Conservation (phyloP, 2,329 filamentous ascomycete species). For the Claviceps sp. region DNA sequence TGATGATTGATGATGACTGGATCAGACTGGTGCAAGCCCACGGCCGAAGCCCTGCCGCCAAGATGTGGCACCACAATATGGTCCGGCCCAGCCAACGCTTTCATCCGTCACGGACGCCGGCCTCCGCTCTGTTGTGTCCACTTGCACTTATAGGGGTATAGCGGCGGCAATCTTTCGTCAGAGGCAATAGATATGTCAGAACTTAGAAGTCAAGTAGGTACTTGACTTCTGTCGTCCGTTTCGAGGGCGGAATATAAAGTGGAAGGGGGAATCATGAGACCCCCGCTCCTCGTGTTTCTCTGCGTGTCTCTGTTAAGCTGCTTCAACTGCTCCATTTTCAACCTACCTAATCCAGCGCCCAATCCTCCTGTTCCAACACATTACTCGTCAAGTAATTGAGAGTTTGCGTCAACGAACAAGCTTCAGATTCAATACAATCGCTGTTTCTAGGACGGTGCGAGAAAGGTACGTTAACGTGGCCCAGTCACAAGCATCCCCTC, state of each 20-base stretch:
- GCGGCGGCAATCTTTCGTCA: constrained; percentile 14
- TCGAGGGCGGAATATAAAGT: constrained; percentile 5
- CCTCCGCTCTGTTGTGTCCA: constrained; percentile 23
- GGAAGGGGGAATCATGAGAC: constrained; percentile 1
- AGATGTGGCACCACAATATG: constrained; percentile 7
- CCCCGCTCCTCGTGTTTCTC: not conserved
- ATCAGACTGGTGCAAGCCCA: not conserved
- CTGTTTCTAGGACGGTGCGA: not conserved
- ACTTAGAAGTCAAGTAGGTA: no score
- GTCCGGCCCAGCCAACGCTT: constrained; percentile 7
- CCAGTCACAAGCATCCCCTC: not conserved
- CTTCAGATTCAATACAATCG: not conserved
- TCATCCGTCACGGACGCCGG: constrained; percentile 1
- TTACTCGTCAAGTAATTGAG: not conserved
- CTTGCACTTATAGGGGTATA: constrained; percentile 49
- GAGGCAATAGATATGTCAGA: not conserved
- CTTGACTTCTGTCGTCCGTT: constrained; percentile 2
- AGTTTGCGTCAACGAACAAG: no score
- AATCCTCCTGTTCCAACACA: not conserved
- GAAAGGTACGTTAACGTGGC: not conserved
- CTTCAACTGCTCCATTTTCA: not conserved
- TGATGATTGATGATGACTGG: no score
- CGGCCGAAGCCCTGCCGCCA: constrained; percentile 3
- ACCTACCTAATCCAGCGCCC: not conserved
- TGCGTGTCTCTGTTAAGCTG: not conserved